phyloP scores from a whole-genome alignment of 2,329 filamentous ascomycete species.

The Hysterium pulicare region DNA sequence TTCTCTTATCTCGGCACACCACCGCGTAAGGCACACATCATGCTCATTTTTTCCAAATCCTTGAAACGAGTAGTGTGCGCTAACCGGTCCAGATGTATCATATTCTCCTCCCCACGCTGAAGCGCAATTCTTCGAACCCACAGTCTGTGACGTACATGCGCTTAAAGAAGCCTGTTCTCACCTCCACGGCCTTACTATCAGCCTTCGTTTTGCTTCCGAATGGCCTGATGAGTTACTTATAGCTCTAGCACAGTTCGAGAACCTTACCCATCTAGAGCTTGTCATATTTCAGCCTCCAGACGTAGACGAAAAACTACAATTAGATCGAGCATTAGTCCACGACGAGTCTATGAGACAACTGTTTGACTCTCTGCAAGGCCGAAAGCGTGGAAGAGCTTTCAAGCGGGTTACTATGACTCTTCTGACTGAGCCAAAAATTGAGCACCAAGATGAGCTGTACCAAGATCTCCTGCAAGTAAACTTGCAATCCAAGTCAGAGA shows the following conservation, averaged over 20 bases:
- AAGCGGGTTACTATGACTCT: background rate
- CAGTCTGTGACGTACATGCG: background rate
- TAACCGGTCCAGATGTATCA: too few relatives aligned
- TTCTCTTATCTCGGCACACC: too few relatives aligned
- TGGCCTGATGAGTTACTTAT: background rate
- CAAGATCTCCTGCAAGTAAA: too few relatives aligned
- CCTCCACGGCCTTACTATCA: background rate
- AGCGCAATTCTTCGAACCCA: background rate
- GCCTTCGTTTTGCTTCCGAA: background rate
- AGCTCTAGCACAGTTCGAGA: background rate
- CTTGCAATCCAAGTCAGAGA: background rate
- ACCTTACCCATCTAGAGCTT: background rate
- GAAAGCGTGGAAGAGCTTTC: background rate
- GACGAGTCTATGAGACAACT: background rate
- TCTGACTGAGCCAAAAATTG: too few relatives aligned
- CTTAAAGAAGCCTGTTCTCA: background rate
- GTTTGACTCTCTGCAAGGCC: background rate
- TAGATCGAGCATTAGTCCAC: background rate
- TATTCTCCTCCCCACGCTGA: too few relatives aligned
- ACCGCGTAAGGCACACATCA: too few relatives aligned
- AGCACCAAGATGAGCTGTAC: too few relatives aligned
- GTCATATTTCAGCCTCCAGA: background rate
- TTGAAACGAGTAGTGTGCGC: too few relatives aligned
- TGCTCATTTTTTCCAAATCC: too few relatives aligned
- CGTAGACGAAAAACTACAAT: background rate